phyloP scores from a whole-genome alignment of 179 eudicot species.

The Pouteria campechiana region DNA sequence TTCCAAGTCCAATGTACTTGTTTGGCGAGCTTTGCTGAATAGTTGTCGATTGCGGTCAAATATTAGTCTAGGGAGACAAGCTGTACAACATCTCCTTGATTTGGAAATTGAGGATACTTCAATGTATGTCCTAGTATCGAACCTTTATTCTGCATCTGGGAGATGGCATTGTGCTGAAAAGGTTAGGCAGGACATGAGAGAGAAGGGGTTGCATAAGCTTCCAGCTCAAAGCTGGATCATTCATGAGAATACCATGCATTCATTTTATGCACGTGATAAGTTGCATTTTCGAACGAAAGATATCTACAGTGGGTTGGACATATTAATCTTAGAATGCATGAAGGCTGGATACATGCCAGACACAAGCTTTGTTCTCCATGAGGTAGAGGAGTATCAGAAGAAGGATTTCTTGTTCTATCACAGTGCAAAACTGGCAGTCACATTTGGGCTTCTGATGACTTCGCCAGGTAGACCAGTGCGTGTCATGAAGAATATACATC shows the following conservation, averaged over 20 bases:
- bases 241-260: constrained; percentile 44
- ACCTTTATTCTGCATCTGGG: constrained; percentile 73
- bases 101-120: constrained; percentile 60
- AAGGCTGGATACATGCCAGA: constrained; percentile 82
- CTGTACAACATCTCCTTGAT: constrained; percentile 48
- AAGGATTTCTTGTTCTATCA: constrained; percentile 72
- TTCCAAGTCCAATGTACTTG: constrained; percentile 39
- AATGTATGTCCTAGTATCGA: constrained; percentile 52
- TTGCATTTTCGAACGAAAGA: constrained; percentile 58
- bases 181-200: constrained; percentile 61
- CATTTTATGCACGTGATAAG: constrained; percentile 71
- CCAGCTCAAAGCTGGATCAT: constrained; percentile 79
- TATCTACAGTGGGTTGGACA: constrained; percentile 51
- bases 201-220: constrained; percentile 45
- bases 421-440: constrained; percentile 75
- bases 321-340: constrained; percentile 63
- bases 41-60: constrained; percentile 36
- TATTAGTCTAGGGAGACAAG: constrained; percentile 29
- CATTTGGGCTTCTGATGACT: constrained; percentile 50
- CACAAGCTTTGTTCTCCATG: constrained; percentile 93
- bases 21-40: constrained; percentile 81
- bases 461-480: constrained; percentile 39
- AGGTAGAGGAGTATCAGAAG: constrained; percentile 86
- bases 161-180: constrained; percentile 80
- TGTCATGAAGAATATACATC: constrained; percentile 55